Evolutionary conservation across 805 yeast genomes (phyloP).

Genomic region (Danielia reshetovae): DNA sequence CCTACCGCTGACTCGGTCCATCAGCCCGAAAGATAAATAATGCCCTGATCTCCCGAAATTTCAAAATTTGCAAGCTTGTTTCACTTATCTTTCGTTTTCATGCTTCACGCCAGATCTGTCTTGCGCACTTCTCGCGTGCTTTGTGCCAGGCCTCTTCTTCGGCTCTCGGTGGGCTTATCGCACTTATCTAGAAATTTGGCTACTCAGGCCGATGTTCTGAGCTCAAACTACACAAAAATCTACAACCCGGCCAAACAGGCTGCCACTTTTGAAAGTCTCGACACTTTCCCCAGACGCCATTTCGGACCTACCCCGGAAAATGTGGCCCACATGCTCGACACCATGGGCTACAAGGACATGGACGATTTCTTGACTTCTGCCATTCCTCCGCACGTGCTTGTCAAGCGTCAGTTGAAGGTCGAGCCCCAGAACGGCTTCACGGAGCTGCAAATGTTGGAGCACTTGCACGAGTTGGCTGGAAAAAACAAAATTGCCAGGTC

Average conservation of each 20-base stretch:
- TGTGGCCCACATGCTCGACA: conserved; percentile 59
- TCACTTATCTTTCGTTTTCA: no score
- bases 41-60: no score
- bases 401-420: conserved; percentile 62
- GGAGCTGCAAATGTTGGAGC: conserved; percentile 74
- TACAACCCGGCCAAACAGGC: conserved; percentile 37
- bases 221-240: conserved; percentile 46
- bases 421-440: conserved; percentile 71
- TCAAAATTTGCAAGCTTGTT: no score
- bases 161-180: not conserved
- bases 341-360: conserved; percentile 63
- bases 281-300: conserved; percentile 87
- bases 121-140: conserved; percentile 1
- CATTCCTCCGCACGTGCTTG: conserved; percentile 72
- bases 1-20: no score
- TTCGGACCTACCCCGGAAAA: conserved; percentile 73
- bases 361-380: conserved; percentile 68
- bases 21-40: no score
- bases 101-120: conserved; percentile 4
- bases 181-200: conserved; percentile 7
- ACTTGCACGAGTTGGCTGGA: conserved; percentile 63
- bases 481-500: conserved; percentile 72
- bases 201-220: conserved; percentile 53
- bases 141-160: not conserved
- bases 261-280: conserved; percentile 42